These are phyloP conservation scores for Ceratocystis smalleyi DNA, from an alignment of 2,329 filamentous ascomycete species.

Conservation along the genomic window DNA sequence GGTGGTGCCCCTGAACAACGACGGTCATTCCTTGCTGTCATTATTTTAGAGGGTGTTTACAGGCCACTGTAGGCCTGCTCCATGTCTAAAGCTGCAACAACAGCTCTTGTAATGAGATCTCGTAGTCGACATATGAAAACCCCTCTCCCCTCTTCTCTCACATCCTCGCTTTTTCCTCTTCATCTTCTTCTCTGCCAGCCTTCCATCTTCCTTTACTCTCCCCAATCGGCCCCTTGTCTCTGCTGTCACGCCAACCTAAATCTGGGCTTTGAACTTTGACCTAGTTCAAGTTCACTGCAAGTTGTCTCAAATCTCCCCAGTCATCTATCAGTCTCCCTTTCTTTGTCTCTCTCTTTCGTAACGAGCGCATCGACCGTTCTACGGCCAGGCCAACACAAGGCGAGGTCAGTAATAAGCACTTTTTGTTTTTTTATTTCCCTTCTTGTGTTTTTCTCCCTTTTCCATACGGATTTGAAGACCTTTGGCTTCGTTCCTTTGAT, in stretches of 20 bases:
- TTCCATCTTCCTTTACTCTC: not conserved
- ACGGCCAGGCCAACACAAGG: not conserved
- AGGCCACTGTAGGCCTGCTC: no score
- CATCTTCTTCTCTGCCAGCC: not conserved
- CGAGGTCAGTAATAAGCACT: not conserved
- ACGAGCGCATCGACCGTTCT: not conserved
- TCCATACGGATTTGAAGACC: no score
- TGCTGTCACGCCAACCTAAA: conserved; percentile 6
- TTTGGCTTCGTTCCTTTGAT: not conserved
- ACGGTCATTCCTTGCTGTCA: no score
- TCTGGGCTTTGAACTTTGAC: not conserved
- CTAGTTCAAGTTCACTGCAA: not conserved
- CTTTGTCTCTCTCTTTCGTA: not conserved
- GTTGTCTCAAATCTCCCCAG: not conserved
- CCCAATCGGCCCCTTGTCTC: not conserved
- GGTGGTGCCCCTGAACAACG: no score
- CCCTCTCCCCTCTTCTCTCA: no score
- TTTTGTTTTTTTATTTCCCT: not conserved
- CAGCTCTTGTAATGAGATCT: not conserved
- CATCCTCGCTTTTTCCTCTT: not conserved
- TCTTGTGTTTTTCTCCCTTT: not conserved
- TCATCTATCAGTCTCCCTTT: not conserved
- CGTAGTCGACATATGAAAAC: no score
- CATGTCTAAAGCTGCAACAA: not conserved
- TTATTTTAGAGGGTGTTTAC: no score